A percentile compares a stretch with the other conserved stretches of the same genome.
phyloP scores from a whole-genome alignment of 495 filamentous ascomycete genomes.

The Penicillium herquei region DNA sequence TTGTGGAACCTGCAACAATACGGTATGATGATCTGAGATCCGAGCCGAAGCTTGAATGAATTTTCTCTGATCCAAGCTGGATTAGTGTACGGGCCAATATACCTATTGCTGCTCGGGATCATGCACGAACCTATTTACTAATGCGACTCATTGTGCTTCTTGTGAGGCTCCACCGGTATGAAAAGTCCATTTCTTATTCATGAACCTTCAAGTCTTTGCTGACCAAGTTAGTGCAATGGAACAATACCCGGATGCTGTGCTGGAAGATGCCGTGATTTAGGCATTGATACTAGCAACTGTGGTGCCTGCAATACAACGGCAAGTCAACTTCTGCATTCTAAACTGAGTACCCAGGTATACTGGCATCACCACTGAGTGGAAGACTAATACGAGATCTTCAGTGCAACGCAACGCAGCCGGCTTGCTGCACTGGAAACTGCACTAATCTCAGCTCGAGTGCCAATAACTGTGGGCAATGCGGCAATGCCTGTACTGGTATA shows the following conservation, averaged over 20 bases:
- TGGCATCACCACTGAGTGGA: too few species aligned
- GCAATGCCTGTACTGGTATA: too few species aligned
- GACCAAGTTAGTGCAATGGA: constrained; percentile 3
- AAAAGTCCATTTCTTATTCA: not conserved
- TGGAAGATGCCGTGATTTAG: constrained; percentile 5
- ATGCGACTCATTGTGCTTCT: constrained; percentile 5
- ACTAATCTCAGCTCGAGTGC: too few species aligned
- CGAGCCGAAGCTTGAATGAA: not conserved
- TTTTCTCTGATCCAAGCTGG: not conserved
- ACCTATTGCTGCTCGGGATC: constrained; percentile 4
- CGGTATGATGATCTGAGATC: not conserved
- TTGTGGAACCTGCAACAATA: constrained; percentile 5
- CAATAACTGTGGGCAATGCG: too few species aligned
- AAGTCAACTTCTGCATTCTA: not conserved
- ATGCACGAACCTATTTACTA: constrained; percentile 2
- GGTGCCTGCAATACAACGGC: constrained; percentile 5
- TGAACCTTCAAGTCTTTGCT: not conserved
- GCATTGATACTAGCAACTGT: constrained; percentile 1
- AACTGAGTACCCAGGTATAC: too few species aligned
- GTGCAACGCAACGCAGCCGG: too few species aligned
- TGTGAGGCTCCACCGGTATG: constrained; percentile 8
- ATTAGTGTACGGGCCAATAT: not conserved
- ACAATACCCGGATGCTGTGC: constrained; percentile 1
- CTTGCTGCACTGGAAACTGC: too few species aligned
- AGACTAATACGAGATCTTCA: too few species aligned